Base-by-base conservation (phyloP, 371 early-diverging fungal genomes). In the Rhizopus arrhizus region DNA sequence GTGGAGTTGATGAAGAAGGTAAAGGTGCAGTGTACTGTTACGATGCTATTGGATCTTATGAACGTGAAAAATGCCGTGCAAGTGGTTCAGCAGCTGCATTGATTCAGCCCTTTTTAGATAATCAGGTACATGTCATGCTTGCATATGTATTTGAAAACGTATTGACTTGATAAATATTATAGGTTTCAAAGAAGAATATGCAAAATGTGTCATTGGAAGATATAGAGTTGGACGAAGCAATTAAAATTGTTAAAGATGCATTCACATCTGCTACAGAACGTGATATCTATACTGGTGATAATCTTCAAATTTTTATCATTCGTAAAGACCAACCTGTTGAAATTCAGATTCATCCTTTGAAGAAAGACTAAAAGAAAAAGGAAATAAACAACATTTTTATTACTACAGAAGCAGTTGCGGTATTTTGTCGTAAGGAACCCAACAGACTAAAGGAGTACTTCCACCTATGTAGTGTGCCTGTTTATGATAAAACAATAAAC, bases 271-370 rank as follows among this genome's bases (percentile, higher is more conserved):
- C 99, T 34, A 91, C 99, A 5, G 99, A 99, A 80, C 92, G 99
- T 66, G 99, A 99, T 80, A 99, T 99, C 59, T 92, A 99, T 81
- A 99, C 99, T n/a, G 99, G 99, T 65, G 99, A 99, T 79, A 86
- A 80, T 70, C 79, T 99, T 11, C 96, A 99, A 68, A 87, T 99
- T 64, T 97, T 89, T 73, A 85, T 95, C 47, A 86, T 99, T 52
- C 91, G 85, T 55, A 85, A 80, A 64, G 73, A 65, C 16, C 87
- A 88, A 15, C 94, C 93, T 36, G 90, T 96, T 36, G 81, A 84
- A 56, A 81, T 87, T 64, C 84, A 91, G 72, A 73, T 75, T 62
- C 78, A 85, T 67, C 84, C 82, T 42, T 82, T 99, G 75, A 91
- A 89, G 85, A 84, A 74, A 68, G 92, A 93, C 78, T 92, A 89